Conservation (phyloP, 1,139 yeast species). For the Pichia sp. region DNA sequence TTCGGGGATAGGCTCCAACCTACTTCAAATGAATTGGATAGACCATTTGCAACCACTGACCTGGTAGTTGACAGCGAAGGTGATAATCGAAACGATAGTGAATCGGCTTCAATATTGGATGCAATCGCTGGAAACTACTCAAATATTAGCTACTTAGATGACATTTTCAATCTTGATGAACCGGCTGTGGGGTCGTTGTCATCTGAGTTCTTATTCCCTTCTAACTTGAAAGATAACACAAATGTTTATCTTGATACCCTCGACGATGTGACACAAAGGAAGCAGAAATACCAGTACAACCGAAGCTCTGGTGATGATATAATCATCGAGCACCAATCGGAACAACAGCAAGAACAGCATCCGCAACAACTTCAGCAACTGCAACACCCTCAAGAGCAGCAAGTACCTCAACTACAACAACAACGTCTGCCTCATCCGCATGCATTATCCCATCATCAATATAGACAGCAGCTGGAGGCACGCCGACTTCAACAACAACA, state of each 20-base stretch:
- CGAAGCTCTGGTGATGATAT: too few relatives aligned
- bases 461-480: too few relatives aligned
- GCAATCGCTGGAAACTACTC: constrained; percentile 1
- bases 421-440: neutral
- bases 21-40: constrained; percentile 6
- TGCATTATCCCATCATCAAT: too few relatives aligned
- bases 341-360: too few relatives aligned
- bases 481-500: too few relatives aligned
- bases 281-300: constrained; percentile 4
- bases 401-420: constrained; percentile 3
- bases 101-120: constrained; percentile 5
- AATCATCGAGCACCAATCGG: too few relatives aligned
- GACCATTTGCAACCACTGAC: constrained; percentile 2
- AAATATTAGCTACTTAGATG: constrained; percentile 5
- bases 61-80: neutral
- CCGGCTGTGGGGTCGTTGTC: constrained; percentile 12
- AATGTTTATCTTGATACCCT: constrained; percentile 5
- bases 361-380: too few relatives aligned
- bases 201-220: constrained; percentile 1
- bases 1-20: constrained; percentile 24
- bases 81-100: neutral
- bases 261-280: constrained; percentile 1
- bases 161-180: constrained; percentile 5
- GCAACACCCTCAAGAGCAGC: too few relatives aligned
- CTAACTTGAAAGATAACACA: too few relatives aligned